phyloP scores from a whole-genome alignment of 83 land plant species.

The Thuja plicata region DNA sequence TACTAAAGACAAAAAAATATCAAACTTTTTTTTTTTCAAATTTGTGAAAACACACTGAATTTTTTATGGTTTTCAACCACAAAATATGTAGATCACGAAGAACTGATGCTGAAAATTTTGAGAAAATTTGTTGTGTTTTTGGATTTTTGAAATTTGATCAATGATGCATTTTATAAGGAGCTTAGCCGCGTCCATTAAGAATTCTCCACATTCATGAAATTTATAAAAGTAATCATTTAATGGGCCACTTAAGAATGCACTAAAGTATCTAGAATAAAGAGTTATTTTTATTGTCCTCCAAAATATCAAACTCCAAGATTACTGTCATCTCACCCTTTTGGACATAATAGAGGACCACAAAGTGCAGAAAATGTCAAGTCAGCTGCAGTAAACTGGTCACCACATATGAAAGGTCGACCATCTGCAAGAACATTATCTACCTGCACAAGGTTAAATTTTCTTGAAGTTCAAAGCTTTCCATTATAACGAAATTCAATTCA shows the following conservation, averaged over 20 bases:
- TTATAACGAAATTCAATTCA: too few relatives aligned
- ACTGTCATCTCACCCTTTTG: slow-evolving; percentile 19
- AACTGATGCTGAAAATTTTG: too few relatives aligned
- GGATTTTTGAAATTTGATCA: too few relatives aligned
- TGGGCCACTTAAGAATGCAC: too few relatives aligned
- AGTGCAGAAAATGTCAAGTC: slow-evolving; percentile 49
- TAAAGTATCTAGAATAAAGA: neutral
- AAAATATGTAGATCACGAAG: too few relatives aligned
- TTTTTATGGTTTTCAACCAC: too few relatives aligned
- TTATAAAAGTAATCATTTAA: neutral
- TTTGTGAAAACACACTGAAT: too few relatives aligned
- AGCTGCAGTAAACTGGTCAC: slow-evolving; percentile 43
- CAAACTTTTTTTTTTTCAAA: too few relatives aligned
- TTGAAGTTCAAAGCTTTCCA: neutral
- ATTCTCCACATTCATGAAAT: neutral
- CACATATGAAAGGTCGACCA: slow-evolving; percentile 49
- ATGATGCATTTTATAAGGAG: too few relatives aligned
- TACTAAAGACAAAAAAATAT: too few relatives aligned
- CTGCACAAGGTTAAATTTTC: slow-evolving; percentile 12
- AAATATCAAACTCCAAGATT: neutral
- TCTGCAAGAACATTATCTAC: slow-evolving; percentile 48
- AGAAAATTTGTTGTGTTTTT: too few relatives aligned
- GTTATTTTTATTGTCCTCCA: neutral
- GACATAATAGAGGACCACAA: slow-evolving; percentile 35
- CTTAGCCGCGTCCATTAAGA: too few relatives aligned